Base-by-base conservation (phyloP, 768 basidiomycete genomes). In the Kwoniella heveanensis region DNA sequence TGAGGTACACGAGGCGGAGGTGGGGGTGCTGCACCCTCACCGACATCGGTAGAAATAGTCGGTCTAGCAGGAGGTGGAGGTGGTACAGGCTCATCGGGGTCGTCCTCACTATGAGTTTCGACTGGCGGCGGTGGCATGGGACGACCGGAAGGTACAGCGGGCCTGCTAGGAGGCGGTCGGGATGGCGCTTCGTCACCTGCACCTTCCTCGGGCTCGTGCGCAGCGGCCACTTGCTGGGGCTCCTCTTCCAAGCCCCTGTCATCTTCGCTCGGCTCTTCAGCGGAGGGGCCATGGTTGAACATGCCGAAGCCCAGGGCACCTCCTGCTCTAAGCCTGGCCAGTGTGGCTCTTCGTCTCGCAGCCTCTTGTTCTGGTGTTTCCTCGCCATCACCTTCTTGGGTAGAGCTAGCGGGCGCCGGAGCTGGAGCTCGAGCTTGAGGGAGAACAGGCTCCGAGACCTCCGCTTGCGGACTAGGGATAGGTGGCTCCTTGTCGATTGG, bases 241-340 rank as follows among this genome's bases (percentile, higher is more conserved):
- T 55, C 60, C 37, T 57, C 57, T 37, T 70, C 58, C 22, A 66
- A 12, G 1, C 63, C 63, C n/a, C 64, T 52, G 12, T 24, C 21
- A 44, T 72, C 72, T 32, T 63, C 67, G 26, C 52, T 61, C 1
- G 57, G 55, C 17, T 57, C 53, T 10, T 63, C 61, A 17, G 46
- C 27, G 4, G 49, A 47, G 19, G 64, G 65, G 50, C 67, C 66
- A 36, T 54, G 78, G 59, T 54, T 76, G 29, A 86, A 69, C 83
- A 87, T 85, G 2, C 86, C 86, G 44, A 87, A 80, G 22, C 58
- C 58, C 78, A 86, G 82, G 0, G 85, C 85, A 7, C 87, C 87
- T 79, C 85, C 84, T 7, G 83, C 84, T 7, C 83, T 83, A 37
- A 88, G 70, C 64, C 84, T 81, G 36, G 85, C 83, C 13, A 85